phyloP scores from a whole-genome alignment of 1,284 basidiomycete species.

The Rhizoctonia solani region DNA sequence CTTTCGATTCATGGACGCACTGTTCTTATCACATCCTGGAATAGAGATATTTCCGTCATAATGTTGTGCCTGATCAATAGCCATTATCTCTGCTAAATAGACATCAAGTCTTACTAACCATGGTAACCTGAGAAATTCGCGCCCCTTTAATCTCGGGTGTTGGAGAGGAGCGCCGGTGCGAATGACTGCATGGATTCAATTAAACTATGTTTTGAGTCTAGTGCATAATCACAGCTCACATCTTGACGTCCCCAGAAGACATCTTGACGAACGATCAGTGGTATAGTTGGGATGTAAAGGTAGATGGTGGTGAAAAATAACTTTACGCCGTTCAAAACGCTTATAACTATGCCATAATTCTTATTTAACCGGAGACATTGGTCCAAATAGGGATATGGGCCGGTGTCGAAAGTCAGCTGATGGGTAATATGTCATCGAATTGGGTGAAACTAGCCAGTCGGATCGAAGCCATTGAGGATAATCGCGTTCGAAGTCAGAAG shows the following conservation, averaged over 20 bases:
- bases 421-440: not conserved
- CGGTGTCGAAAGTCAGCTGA: conserved; percentile 23
- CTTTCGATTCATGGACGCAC: conserved; percentile 37
- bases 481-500: not conserved
- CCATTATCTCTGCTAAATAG: conserved; percentile 5
- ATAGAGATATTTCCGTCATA: conserved; percentile 83
- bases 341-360: not conserved
- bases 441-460: conserved; percentile 12
- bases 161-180: conserved; percentile 16
- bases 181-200: conserved; percentile 13
- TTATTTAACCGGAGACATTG: not conserved
- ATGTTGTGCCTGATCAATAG: conserved; percentile 67
- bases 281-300: not conserved
- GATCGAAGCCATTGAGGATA: conserved; percentile 28
- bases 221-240: conserved; percentile 3
- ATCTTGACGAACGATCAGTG: not conserved
- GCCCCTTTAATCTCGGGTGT: conserved; percentile 76
- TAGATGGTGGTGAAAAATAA: not conserved
- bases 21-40: conserved; percentile 89
- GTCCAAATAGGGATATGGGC: conserved; percentile 3
- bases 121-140: conserved; percentile 84
- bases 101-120: conserved; percentile 56
- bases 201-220: not conserved
- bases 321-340: not conserved
- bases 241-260: conserved; percentile 33